Base-by-base conservation (phyloP, 306 rosid genomes). In the Ochetophila trinervis region DNA sequence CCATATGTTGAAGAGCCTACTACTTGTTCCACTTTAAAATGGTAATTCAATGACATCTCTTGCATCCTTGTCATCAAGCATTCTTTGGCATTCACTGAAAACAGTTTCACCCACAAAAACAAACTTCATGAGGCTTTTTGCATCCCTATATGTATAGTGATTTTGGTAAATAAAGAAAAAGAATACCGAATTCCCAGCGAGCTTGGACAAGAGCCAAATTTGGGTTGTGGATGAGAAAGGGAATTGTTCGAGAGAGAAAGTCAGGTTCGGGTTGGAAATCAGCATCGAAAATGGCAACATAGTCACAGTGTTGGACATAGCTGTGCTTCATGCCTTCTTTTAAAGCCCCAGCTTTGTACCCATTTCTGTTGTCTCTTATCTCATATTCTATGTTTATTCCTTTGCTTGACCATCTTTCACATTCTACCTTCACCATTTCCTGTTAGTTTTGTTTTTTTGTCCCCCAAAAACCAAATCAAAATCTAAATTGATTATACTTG, bases 21-120 rank as follows among this genome's bases (percentile, higher is more conserved):
- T 83, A 83, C 91, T 83, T 86, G 91, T 62, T 86, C 91, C n/a
- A 86, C 88, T 5, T 67, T 83, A 80, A 86, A 86, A 78, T 86
- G 91, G 76, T 86, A 86, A 74, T 86, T 86, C 74, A 86, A 20
- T 3, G 88, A 80, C 88, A 86, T 86, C 84, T 86, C 88, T 86
- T 86, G 91, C 91, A 86, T 83, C 54, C 91, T 86, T 71, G 91
- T 86, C 68, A 86, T 57, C 51, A 86, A 22, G 73, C 91, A 86
- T 27, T 86, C 91, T 12, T 86, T 9, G 2, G 91, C 56, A 75
- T 86, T 86, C 77, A 86, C 91, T 86, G 84, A 65, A 73, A 76
- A 51, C n/a, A n/a, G n/a, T 27, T 27, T 27, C 32, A 27, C 32
- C 32, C 32, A 27, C 2, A 51, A 69, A 6, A 3, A 36, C 4